Base-by-base conservation (phyloP, 1,284 basidiomycete genomes). In the Pyrrhoderma noxium region DNA sequence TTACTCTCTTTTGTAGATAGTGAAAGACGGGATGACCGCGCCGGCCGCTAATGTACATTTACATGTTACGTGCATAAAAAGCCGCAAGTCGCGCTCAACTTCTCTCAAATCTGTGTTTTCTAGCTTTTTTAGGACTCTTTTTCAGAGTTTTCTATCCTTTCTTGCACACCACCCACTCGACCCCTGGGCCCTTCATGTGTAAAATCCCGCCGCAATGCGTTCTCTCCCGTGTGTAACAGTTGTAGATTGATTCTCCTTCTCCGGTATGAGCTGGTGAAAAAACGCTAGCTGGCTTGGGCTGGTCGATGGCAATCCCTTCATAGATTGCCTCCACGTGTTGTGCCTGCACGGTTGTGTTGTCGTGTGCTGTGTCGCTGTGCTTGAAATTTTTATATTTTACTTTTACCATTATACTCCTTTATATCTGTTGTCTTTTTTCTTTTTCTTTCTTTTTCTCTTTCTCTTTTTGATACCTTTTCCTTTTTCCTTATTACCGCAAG, bases 241-340 rank as follows among this genome's bases (percentile, higher is more conserved):
- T 14, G 43, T 13, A 51, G 43, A 45, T 45, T 36, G 49, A 51
- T 51, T 51, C 49, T 51, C 49, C 49, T 50, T 44, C 16, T 53
- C 46, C 45, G 52, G 52, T 53, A 45, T 49, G 52, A 53, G 52
- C 52, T 49, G 52, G 52, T 48, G 43, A 45, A 27, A 31, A 31
- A 31, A 31, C 27, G 27, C 27, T 31, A 31, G 42, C 46, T 39
- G 52, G 52, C 40, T 47, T 49, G 27, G 52, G 52, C 34, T 37
- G 34, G 35, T 38, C 31, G 31, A 37, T 19, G 43, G 49, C 34
- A 35, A 36, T n/a, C 40, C 42, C 18, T 38, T 16, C 37, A 47
- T 43, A 38, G 21, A 48, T 37, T 43, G 34, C 21, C 11, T 22
- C 27, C 40, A 23, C 19, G 23, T 49, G 47, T 16, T 49, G 47